phyloP scores from a whole-genome alignment of 139 green algal species.

The Coelastrella sp. region DNA sequence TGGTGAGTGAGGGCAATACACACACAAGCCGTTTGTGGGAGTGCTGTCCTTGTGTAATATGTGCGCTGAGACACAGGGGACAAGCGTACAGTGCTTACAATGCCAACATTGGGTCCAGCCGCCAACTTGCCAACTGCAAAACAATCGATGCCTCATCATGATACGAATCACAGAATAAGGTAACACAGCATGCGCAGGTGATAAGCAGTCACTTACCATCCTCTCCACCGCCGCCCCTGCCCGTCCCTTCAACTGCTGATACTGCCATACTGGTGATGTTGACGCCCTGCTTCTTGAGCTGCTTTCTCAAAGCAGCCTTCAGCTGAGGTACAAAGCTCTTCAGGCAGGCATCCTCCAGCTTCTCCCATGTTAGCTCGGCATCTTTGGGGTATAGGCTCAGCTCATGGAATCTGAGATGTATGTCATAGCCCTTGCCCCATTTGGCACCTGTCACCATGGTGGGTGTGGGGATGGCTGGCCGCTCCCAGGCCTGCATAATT shows the following conservation, averaged over 20 bases:
- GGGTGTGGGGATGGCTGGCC: neutral
- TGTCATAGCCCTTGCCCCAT: conserved; percentile 44
- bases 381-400: conserved; percentile 71
- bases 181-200: neutral
- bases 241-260: neutral
- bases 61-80: no score
- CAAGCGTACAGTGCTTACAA: no score
- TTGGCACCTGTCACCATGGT: neutral
- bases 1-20: conserved; percentile 37
- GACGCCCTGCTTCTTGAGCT: conserved; percentile 43
- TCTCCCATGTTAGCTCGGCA: conserved; percentile 74
- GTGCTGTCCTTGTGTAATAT: no score
- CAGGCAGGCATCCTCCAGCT: conserved; percentile 75
- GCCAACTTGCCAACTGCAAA: no score
- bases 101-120: no score
- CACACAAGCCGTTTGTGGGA: neutral
- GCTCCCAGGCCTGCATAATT: conserved; percentile 25
- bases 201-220: neutral
- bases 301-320: conserved; percentile 44
- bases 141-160: no score
- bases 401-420: conserved; percentile 65
- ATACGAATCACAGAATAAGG: neutral
- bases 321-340: conserved; percentile 79
- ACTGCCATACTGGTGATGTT: neutral
- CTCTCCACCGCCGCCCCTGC: neutral